phyloP scores from a whole-genome alignment of 768 basidiomycete species.

The Asterophora parasitica region DNA sequence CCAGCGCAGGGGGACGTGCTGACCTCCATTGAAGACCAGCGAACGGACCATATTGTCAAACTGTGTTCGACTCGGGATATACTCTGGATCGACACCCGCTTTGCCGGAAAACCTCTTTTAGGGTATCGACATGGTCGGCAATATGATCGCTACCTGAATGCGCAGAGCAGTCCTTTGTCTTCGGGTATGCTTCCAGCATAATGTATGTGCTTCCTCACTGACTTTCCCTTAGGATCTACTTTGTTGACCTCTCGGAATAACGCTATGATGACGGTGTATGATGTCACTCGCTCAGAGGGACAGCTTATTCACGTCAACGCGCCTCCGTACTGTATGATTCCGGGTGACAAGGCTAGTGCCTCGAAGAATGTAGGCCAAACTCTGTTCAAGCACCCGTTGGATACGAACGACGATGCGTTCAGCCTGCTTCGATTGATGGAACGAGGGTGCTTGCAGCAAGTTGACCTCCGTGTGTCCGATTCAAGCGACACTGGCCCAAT shows the following conservation, averaged over 20 bases:
- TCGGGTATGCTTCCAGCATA: slow-evolving; percentile 26
- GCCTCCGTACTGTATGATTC: slow-evolving; percentile 41
- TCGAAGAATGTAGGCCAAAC: slow-evolving; percentile 26
- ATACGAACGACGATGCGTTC: slow-evolving; percentile 18
- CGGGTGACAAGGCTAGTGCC: slow-evolving; percentile 19
- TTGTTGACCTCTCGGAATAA: slow-evolving; percentile 59
- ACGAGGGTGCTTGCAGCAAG: slow-evolving; percentile 40
- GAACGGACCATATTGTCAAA: slow-evolving; percentile 40
- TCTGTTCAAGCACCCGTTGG: slow-evolving; percentile 29
- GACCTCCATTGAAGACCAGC: slow-evolving; percentile 48
- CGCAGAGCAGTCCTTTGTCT: slow-evolving; percentile 31
- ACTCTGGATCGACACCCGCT: slow-evolving; percentile 67
- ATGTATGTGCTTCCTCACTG: background rate
- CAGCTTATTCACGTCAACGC: slow-evolving; percentile 39
- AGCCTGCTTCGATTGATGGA: slow-evolving; percentile 45
- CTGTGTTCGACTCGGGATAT: slow-evolving; percentile 59
- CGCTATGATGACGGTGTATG: slow-evolving; percentile 57
- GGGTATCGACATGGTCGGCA: slow-evolving; percentile 57
- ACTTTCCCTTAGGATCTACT: slow-evolving; percentile 39
- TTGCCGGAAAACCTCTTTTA: slow-evolving; percentile 51
- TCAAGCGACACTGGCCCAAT: slow-evolving; percentile 12
- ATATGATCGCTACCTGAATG: slow-evolving; percentile 53
- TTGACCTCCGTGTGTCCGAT: slow-evolving; percentile 29
- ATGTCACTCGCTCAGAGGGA: slow-evolving; percentile 42
- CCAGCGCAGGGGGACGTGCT: slow-evolving; percentile 33